phyloP scores from a whole-genome alignment of 768 basidiomycete species.

The Pleurotus citrinopileatus region DNA sequence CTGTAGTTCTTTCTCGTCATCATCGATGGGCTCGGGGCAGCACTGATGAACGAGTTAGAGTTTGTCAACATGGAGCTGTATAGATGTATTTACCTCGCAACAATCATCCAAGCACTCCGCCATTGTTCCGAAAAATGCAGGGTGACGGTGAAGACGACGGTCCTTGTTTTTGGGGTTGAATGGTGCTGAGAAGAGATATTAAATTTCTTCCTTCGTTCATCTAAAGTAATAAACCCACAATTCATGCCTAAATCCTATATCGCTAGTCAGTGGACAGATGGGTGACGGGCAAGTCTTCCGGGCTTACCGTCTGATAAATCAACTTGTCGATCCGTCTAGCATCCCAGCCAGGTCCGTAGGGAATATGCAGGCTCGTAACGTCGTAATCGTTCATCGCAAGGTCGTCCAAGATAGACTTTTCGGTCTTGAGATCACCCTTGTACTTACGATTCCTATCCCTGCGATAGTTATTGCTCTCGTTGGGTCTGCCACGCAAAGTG shows the following conservation, averaged over 20 bases:
- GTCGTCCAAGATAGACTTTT: conserved; percentile 30
- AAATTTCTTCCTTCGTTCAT: too few relatives aligned
- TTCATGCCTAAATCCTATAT: conserved; percentile 56
- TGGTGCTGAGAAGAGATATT: conserved; percentile 42
- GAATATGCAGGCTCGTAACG: conserved; percentile 51
- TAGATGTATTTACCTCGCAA: conserved; percentile 42
- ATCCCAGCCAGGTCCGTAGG: conserved; percentile 61
- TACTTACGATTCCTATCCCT: conserved; percentile 32
- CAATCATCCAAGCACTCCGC: conserved; percentile 58
- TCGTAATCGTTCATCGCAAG: conserved; percentile 60
- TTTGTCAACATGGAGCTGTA: background rate
- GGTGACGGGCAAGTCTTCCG: background rate
- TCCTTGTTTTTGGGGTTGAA: conserved; percentile 65
- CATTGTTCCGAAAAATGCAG: conserved; percentile 60
- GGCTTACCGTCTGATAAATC: conserved; percentile 51
- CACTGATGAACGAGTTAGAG: conserved; percentile 27
- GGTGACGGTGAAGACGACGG: conserved; percentile 57
- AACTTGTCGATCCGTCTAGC: conserved; percentile 53
- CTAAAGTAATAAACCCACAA: conserved; percentile 40
- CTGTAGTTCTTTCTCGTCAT: conserved; percentile 52
- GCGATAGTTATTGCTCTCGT: conserved; percentile 23
- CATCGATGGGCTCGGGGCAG: conserved; percentile 53
- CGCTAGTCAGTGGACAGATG: background rate
- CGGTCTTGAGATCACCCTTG: conserved; percentile 56
- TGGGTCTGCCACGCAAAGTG: conserved; percentile 46